These are phyloP conservation scores for Heliamphora ciliata DNA, from an alignment of 179 eudicot species.

Conservation along the genomic window DNA sequence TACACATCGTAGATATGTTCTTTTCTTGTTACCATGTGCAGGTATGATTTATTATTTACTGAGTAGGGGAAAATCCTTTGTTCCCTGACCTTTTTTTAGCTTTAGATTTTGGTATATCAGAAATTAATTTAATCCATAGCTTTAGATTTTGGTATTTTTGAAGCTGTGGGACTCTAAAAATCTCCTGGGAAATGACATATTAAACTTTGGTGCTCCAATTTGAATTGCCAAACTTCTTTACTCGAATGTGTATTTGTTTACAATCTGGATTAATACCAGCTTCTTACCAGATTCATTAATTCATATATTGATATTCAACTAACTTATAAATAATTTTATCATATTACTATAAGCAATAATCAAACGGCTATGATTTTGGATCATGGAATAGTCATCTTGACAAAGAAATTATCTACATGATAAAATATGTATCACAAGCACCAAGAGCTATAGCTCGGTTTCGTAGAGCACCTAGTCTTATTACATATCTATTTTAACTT, in stretches of 20 bases:
- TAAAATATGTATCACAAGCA: too few species aligned
- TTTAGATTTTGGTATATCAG: background rate
- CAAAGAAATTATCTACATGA: too few species aligned
- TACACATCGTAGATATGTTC: background rate
- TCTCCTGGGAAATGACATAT: background rate
- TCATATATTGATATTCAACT: too few species aligned
- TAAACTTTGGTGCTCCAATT: background rate
- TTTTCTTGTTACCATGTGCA: constrained; percentile 5
- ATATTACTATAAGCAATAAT: too few species aligned
- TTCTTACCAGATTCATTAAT: background rate
- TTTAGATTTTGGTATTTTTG: too few species aligned
- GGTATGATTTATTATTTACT: background rate
- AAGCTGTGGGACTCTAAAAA: background rate
- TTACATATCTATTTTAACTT: too few species aligned
- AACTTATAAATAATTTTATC: too few species aligned
- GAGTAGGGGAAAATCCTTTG: background rate
- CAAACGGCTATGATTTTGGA: too few species aligned
- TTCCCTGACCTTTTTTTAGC: background rate
- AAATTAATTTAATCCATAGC: background rate
- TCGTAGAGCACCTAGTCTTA: too few species aligned
- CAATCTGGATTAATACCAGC: background rate
- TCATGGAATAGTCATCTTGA: too few species aligned
- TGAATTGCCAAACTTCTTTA: constrained; percentile 2
- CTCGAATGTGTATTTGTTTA: background rate
- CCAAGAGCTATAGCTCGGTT: too few species aligned